These are phyloP conservation scores for Linnemannia elongata DNA, from an alignment of 192 early-diverging fungal genomes.

Conservation along the genomic window DNA sequence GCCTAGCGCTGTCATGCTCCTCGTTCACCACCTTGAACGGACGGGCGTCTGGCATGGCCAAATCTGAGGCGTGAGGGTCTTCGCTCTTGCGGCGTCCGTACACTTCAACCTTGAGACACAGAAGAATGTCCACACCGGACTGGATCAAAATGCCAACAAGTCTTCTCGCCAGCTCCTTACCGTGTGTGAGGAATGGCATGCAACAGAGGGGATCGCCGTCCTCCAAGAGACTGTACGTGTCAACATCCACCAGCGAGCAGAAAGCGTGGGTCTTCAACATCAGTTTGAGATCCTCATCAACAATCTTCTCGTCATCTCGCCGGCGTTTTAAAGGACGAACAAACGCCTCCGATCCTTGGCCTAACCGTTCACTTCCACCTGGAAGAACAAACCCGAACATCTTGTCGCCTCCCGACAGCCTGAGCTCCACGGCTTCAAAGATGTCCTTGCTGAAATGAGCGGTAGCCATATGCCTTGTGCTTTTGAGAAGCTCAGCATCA, in stretches of 20 bases:
- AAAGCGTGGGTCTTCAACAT: background rate
- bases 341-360: background rate
- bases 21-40: background rate
- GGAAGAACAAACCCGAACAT: background rate
- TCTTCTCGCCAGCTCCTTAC: background rate
- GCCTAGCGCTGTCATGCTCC: background rate
- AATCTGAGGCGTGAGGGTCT: slow-evolving; percentile 10
- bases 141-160: background rate
- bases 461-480: background rate
- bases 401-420: background rate
- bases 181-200: background rate
- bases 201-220: background rate
- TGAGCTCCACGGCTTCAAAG: background rate
- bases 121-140: background rate
- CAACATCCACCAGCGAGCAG: background rate
- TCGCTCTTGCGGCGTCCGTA: slow-evolving; percentile 9
- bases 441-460: background rate
- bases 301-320: background rate
- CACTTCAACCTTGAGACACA: slow-evolving; percentile 18
- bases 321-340: background rate
- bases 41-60: slow-evolving; percentile 11
- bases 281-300: background rate
- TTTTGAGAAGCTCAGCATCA: background rate
- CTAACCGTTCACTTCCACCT: background rate
- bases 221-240: background rate